Conservation (phyloP, 2,329 filamentous ascomycete species). For the Delphinella strobiligena region DNA sequence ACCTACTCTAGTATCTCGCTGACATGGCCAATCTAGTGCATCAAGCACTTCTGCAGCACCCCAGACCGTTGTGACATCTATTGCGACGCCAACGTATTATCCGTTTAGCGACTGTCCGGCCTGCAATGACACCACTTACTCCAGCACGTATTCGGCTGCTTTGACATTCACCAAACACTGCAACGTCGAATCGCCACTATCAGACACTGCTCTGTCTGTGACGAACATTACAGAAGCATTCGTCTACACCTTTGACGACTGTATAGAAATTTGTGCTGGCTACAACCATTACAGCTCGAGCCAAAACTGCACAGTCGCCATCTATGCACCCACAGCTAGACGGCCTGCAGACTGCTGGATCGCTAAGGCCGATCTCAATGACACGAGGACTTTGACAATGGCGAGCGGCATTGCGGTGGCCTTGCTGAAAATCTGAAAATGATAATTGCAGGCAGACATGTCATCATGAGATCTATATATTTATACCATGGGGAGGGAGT, state of each 20-base stretch:
- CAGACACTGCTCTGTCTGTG: slow-evolving; percentile 7
- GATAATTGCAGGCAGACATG: too few species aligned
- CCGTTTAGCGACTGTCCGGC: slow-evolving; percentile 17
- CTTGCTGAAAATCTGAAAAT: too few species aligned
- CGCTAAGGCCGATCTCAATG: slow-evolving; percentile 12
- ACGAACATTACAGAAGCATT: slow-evolving; percentile 17
- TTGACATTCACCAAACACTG: slow-evolving; percentile 23
- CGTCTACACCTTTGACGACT: slow-evolving; percentile 24
- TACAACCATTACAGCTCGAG: slow-evolving; percentile 15
- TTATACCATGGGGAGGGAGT: too few species aligned
- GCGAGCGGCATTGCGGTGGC: slow-evolving; percentile 10
- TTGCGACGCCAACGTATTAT: slow-evolving; percentile 11
- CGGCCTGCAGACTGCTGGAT: slow-evolving; percentile 23
- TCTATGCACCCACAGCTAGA: slow-evolving; percentile 15
- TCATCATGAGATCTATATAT: too few species aligned
- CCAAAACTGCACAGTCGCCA: slow-evolving; percentile 19
- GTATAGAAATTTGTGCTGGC: slow-evolving; percentile 23
- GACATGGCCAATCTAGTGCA: not conserved
- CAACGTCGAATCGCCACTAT: slow-evolving; percentile 18
- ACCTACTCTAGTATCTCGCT: too few species aligned
- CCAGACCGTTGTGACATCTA: slow-evolving; percentile 5
- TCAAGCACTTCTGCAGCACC: not conserved
- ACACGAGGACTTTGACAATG: slow-evolving; percentile 1
- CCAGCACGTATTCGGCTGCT: too few species aligned
- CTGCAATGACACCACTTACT: slow-evolving; percentile 20